Evolutionary conservation across 495 filamentous ascomycete genomes (phyloP), one percentile per base, ranked within the genome.

Genomic region (Pseudomonodictys pantanalensis): DNA sequence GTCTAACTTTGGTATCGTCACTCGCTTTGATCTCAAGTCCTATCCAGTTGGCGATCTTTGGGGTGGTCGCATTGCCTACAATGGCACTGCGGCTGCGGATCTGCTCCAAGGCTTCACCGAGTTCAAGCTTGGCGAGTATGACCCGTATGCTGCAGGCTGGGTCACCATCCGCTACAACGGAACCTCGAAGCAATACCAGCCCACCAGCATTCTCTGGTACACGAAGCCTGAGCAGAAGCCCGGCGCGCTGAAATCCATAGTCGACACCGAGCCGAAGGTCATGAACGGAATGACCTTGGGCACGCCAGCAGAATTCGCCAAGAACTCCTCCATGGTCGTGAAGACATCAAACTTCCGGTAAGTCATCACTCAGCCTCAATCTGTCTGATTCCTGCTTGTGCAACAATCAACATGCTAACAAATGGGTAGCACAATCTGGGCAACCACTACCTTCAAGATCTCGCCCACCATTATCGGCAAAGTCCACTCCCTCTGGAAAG

Each of bases 1-100:
- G 22, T 71, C 68, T 25, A 77, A 77, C 60, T 77, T 79, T 38
- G 75, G 77, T n/a, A 64, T 79, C 35, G 68, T 79, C 9, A 75
- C 73, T 0, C 42, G 53, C 1, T 70, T 74, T 38, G 58, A 58
- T 18, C 23, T 65, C 3, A 47, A 52, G 22, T 53, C 61, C 25
- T 73, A 70, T 44, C 25, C 46, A 15, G 49, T 56, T 3, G 59
- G 62, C 20, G 42, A 47, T 2, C 17, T 73, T 2, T 71, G 65
- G 67, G 67, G 69, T 26, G 69, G 69, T 18, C 28, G 46, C 7
- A 53, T 67, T 17, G 54, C 20, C 11, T 48, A 55, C 26, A 35
- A 45, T 1, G 33, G 32, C 8, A 12, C 22, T 20, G 56, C 46
- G 11, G 45, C 42, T 15, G 20, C 35, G 3, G 47, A 23, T 12